phyloP scores from a whole-genome alignment of 495 filamentous ascomycete species.

The Chaetomium fimeti region DNA sequence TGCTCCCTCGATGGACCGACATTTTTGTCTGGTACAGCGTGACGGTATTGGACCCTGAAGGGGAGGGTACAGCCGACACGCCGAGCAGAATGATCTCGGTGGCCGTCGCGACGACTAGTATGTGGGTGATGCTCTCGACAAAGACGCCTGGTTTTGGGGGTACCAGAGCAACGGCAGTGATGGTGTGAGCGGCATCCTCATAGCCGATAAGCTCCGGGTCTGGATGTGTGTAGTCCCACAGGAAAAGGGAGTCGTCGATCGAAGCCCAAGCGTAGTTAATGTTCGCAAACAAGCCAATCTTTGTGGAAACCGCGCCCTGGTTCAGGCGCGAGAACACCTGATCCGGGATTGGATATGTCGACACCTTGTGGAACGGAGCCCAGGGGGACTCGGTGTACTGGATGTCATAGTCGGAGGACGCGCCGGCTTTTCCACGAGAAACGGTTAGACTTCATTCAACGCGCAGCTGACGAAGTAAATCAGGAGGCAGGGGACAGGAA shows the following conservation, averaged over 20 bases:
- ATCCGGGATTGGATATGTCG: constrained; percentile 83
- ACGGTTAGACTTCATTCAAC: constrained; percentile 10
- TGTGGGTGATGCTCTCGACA: constrained; percentile 73
- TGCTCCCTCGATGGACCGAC: constrained; percentile 66
- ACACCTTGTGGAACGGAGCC: constrained; percentile 82
- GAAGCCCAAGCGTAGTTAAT: constrained; percentile 92
- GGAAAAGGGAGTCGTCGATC: constrained; percentile 91
- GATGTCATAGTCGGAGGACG: constrained; percentile 91
- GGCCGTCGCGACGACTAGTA: constrained; percentile 84
- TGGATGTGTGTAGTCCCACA: constrained; percentile 94
- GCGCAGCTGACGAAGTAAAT: neutral
- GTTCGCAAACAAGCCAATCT: constrained; percentile 90
- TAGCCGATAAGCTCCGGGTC: constrained; percentile 88
- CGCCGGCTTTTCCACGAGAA: constrained; percentile 50
- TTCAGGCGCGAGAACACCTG: constrained; percentile 88
- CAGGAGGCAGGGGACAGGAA: neutral
- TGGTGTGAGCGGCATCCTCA: constrained; percentile 81
- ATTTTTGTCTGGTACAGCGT: constrained; percentile 82
- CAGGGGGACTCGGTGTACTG: constrained; percentile 61
- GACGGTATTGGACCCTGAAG: constrained; percentile 66
- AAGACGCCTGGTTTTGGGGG: constrained; percentile 81
- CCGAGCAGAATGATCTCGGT: constrained; percentile 80
- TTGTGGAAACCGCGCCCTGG: constrained; percentile 72
- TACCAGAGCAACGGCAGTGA: constrained; percentile 80
- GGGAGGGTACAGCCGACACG: constrained; percentile 58